A percentile compares a stretch with the other conserved stretches of the same genome.
Evolutionary conservation across 2,329 filamentous ascomycete genomes (phyloP).

Genomic region (Tolypocladium album): DNA sequence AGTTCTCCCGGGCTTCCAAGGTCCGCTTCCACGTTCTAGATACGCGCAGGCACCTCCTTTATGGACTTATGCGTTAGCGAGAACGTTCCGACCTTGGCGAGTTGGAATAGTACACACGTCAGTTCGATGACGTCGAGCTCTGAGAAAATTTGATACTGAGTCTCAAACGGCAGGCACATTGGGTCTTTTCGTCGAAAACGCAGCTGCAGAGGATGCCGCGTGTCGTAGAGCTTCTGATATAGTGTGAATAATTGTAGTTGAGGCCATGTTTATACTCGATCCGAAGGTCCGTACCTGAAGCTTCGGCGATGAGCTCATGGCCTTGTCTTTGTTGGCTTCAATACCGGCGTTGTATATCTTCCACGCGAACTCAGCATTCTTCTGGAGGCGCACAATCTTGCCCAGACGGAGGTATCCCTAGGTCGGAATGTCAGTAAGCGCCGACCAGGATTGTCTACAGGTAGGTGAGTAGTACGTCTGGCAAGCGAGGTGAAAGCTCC

Average conservation of each 20-base stretch:
- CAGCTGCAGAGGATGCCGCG: constrained; percentile 22
- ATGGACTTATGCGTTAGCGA: background rate
- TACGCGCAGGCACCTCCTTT: constrained; percentile 19
- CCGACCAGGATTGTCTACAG: background rate
- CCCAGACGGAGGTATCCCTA: constrained; percentile 32
- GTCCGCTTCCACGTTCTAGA: constrained; percentile 19
- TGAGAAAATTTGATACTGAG: constrained; percentile 23
- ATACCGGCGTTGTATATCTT: constrained; percentile 28
- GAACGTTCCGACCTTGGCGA: background rate
- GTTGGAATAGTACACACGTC: constrained; percentile 11
- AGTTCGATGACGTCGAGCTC: constrained; percentile 21
- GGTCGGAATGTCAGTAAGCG: constrained; percentile 1
- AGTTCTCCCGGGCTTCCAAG: constrained; percentile 16
- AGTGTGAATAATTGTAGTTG: background rate
- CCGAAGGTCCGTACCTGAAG: constrained; percentile 16
- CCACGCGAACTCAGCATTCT: constrained; percentile 27
- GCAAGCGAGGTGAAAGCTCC: constrained; percentile 26
- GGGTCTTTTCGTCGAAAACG: constrained; percentile 24
- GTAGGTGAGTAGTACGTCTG: constrained; percentile 20
- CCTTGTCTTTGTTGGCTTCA: constrained; percentile 16
- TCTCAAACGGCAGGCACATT: constrained; percentile 22
- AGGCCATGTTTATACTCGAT: background rate
- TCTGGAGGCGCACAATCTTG: constrained; percentile 26
- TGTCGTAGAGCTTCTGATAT: constrained; percentile 20
- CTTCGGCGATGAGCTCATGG: constrained; percentile 17